These are phyloP conservation scores for Aspergillus japonicus DNA, from an alignment of 2,329 filamentous ascomycete species.

Conservation along the genomic window DNA sequence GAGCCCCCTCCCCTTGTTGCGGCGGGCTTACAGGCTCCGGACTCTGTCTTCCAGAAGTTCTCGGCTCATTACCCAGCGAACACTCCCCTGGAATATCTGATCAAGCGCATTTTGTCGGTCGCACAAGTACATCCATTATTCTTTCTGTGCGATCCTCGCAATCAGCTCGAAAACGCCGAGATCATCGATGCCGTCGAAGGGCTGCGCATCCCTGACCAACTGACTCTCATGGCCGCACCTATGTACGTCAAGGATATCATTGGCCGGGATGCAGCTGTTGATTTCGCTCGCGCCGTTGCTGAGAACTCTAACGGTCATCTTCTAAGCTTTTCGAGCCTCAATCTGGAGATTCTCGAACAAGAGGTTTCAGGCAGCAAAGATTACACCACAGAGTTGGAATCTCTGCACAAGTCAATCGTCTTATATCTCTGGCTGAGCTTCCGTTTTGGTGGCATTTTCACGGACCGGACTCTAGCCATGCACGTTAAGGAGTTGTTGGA, in stretches of 20 bases:
- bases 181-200: conserved; percentile 67
- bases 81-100: conserved; percentile 79
- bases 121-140: conserved; percentile 64
- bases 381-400: conserved; percentile 70
- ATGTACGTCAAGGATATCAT: conserved; percentile 53
- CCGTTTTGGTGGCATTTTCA: conserved; percentile 78
- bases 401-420: conserved; percentile 76
- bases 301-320: conserved; percentile 65
- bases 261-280: conserved; percentile 52
- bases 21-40: conserved; percentile 74
- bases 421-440: conserved; percentile 93
- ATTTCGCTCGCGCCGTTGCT: conserved; percentile 69
- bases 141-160: conserved; percentile 65
- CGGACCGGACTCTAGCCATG: conserved; percentile 70
- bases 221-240: conserved; percentile 73
- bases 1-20: conserved; percentile 65
- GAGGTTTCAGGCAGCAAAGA: conserved; percentile 45
- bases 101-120: conserved; percentile 72
- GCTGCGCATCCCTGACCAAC: conserved; percentile 70
- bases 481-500: conserved; percentile 78
- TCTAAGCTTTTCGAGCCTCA: conserved; percentile 67
- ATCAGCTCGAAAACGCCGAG: conserved; percentile 67
- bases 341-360: conserved; percentile 70
- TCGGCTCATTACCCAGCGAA: conserved; percentile 75
- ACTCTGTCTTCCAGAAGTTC: conserved; percentile 70